Percentiles rank a stretch among this genome's conserved stretches.
phyloP scores from a whole-genome alignment of 2,329 filamentous ascomycete species.

The Paecilomyces variotii region DNA sequence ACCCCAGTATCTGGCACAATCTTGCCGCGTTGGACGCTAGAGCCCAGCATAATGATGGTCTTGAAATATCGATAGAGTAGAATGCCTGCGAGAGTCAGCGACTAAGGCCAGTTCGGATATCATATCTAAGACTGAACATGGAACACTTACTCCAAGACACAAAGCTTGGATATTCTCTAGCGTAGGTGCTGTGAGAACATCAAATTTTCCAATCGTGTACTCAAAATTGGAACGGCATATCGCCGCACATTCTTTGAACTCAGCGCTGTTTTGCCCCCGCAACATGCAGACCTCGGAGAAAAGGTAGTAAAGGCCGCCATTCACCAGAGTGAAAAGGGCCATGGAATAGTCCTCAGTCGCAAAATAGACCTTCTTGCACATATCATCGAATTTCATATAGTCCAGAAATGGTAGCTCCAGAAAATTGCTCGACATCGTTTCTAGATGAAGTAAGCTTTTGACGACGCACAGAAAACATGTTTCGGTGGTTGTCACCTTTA shows the following conservation, averaged over 20 bases:
- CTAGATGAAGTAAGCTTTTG: neutral
- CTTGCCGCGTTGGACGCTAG: constrained; percentile 51
- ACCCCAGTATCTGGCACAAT: constrained; percentile 56
- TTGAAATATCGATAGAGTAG: constrained; percentile 56
- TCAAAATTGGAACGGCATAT: constrained; percentile 40
- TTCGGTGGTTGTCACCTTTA: constrained; percentile 21
- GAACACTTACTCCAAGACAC: constrained; percentile 45
- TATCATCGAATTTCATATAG: constrained; percentile 24
- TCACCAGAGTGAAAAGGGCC: constrained; percentile 31
- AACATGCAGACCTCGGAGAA: constrained; percentile 24
- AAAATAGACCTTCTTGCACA: constrained; percentile 38
- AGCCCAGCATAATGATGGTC: constrained; percentile 58
- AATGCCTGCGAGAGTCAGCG: constrained; percentile 37
- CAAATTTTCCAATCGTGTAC: constrained; percentile 40
- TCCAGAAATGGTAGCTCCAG: constrained; percentile 27
- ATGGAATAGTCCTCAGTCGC: constrained; percentile 34
- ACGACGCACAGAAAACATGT: neutral
- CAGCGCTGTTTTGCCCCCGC: constrained; percentile 16
- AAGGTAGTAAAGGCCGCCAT: constrained; percentile 30
- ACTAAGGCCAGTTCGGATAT: constrained; percentile 18
- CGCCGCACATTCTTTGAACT: constrained; percentile 16
- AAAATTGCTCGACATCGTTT: constrained; percentile 15
- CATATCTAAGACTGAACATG: constrained; percentile 11
- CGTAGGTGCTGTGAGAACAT: constrained; percentile 49
- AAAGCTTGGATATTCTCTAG: constrained; percentile 52